Evolutionary conservation across 1,284 basidiomycete genomes (phyloP).

Genomic region (Phlebopus sp.): DNA sequence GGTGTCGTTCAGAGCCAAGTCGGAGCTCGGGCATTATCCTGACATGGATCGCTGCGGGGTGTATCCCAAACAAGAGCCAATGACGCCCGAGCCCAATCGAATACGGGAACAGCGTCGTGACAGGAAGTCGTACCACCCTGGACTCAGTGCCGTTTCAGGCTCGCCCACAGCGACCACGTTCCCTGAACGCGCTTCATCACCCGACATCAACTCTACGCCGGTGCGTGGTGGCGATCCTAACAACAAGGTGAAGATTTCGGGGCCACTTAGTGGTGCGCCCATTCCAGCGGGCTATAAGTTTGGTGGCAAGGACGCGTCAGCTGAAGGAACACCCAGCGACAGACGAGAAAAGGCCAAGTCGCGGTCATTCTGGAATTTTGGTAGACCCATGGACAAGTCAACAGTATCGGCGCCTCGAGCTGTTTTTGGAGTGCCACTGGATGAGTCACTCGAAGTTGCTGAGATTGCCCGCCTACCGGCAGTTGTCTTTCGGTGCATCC

Average conservation of each 20-base stretch:
- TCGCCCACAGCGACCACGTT: slow-evolving; percentile 41
- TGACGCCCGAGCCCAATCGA: slow-evolving; percentile 52
- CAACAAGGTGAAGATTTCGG: slow-evolving; percentile 82
- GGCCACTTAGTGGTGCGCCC: slow-evolving; percentile 80
- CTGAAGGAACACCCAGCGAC: slow-evolving; percentile 52
- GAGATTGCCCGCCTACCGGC: slow-evolving; percentile 90
- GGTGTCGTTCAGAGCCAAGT: slow-evolving; percentile 56
- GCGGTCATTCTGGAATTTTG: slow-evolving; percentile 85
- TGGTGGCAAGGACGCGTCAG: slow-evolving; percentile 59
- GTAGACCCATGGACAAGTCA: slow-evolving; percentile 49
- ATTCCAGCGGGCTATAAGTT: slow-evolving; percentile 91
- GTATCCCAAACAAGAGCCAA: slow-evolving; percentile 38
- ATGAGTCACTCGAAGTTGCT: slow-evolving; percentile 86
- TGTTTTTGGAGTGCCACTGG: slow-evolving; percentile 88
- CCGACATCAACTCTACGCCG: slow-evolving; percentile 46
- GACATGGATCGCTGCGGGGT: slow-evolving; percentile 46
- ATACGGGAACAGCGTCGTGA: slow-evolving; percentile 45
- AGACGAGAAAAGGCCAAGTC: slow-evolving; percentile 88
- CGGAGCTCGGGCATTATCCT: slow-evolving; percentile 74
- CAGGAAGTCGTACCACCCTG: slow-evolving; percentile 56
- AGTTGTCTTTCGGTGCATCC: slow-evolving; percentile 91
- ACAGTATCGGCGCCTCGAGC: slow-evolving; percentile 55
- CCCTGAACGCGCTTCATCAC: slow-evolving; percentile 57
- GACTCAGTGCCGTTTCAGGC: slow-evolving; percentile 45
- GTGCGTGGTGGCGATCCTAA: slow-evolving; percentile 35